phyloP scores from a whole-genome alignment of 164 flowering plant genomes.

The Vitis cinerea region DNA sequence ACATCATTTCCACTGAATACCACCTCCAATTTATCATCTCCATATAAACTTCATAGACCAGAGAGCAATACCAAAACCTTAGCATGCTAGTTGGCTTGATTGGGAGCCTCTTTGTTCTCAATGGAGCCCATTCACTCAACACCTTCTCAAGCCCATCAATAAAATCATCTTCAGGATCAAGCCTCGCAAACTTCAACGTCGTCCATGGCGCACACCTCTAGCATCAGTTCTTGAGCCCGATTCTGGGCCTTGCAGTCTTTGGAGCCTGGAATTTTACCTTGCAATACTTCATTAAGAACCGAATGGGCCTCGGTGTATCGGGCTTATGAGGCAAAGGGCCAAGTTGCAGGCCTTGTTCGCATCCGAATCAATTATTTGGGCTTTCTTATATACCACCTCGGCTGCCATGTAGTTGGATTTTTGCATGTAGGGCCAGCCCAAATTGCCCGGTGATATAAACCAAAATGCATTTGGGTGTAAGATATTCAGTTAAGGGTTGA shows the following conservation, averaged over 20 bases:
- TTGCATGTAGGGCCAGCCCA: constrained; percentile 67
- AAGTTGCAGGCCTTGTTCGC: constrained; percentile 67
- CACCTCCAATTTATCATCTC: no score
- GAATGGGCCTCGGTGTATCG: constrained; percentile 37
- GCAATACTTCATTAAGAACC: constrained; percentile 34
- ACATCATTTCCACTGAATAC: no score
- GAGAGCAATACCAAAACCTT: constrained; percentile 5
- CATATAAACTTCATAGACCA: no score
- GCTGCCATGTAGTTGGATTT: constrained; percentile 41
- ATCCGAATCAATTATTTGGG: constrained; percentile 60
- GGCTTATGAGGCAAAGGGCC: constrained; percentile 44
- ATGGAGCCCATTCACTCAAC: constrained; percentile 43
- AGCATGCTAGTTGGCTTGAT: constrained; percentile 82
- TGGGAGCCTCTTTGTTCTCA: constrained; percentile 67
- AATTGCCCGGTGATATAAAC: constrained; percentile 39
- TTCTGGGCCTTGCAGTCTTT: constrained; percentile 32
- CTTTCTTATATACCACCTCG: constrained; percentile 48
- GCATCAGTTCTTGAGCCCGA: constrained; percentile 37
- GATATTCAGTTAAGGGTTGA: no score
- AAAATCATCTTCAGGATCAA: constrained; percentile 49
- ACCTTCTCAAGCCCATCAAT: constrained; percentile 60
- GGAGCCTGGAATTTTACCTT: constrained; percentile 32
- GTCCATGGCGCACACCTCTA: constrained; percentile 28
- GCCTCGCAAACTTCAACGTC: background rate
- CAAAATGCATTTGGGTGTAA: no score